Conservation (phyloP, 208 protist species). For the Leishmania major region DNA sequence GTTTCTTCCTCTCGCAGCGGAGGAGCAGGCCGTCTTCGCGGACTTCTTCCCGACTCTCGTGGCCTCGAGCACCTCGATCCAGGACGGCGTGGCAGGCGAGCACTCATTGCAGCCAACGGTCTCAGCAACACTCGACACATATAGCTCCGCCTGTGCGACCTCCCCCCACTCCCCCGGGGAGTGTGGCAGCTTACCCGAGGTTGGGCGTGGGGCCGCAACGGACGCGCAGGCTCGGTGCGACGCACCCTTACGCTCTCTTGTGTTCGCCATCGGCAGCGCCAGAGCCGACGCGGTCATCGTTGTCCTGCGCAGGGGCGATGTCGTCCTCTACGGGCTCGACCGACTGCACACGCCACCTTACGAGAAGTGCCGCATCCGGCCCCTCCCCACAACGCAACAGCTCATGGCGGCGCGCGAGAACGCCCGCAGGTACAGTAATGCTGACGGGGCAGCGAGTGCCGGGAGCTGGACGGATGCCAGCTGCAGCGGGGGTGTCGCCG, state of each 20-base stretch:
- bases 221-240: not conserved
- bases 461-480: not conserved
- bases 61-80: not conserved
- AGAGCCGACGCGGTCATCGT: slow-evolving; percentile 48
- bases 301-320: slow-evolving; percentile 49
- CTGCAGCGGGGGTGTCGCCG: not conserved
- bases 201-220: not conserved
- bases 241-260: slow-evolving; percentile 17
- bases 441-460: not conserved
- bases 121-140: not conserved
- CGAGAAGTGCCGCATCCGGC: slow-evolving; percentile 48
- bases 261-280: slow-evolving; percentile 53
- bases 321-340: slow-evolving; percentile 61
- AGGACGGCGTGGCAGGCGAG: slow-evolving; percentile 10
- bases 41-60: slow-evolving; percentile 24
- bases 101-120: not conserved
- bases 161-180: slow-evolving; percentile 27
- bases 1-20: slow-evolving; percentile 29
- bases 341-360: slow-evolving; percentile 34
- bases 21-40: slow-evolving; percentile 38
- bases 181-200: not conserved
- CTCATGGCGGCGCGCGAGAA: slow-evolving; percentile 8
- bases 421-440: not conserved
- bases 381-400: slow-evolving; percentile 34
- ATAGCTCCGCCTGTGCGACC: not conserved